A percentile compares a stretch with the other conserved stretches of the same genome.
phyloP scores from a whole-genome alignment of 1,284 basidiomycete species.

The Rhizopogon parksii region DNA sequence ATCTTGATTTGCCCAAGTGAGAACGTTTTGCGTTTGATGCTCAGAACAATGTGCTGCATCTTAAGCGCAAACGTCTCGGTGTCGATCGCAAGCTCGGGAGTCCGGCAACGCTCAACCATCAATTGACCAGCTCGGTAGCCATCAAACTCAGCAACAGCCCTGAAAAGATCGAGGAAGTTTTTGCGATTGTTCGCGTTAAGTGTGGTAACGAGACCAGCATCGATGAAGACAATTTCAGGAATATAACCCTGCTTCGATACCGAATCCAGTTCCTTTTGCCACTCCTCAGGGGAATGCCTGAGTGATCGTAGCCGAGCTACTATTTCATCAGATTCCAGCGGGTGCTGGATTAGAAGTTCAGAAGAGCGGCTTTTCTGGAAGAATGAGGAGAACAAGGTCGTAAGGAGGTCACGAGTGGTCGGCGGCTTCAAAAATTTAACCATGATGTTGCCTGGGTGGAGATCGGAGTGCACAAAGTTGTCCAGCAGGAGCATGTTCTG shows the following conservation, averaged over 20 bases:
- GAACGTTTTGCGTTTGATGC: conserved; percentile 95
- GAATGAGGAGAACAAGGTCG: conserved; percentile 44
- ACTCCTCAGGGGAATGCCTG: conserved; percentile 52
- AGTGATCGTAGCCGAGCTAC: conserved; percentile 63
- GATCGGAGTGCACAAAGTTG: conserved; percentile 96
- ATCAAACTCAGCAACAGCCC: conserved; percentile 93
- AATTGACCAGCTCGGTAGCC: conserved; percentile 91
- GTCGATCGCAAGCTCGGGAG: conserved; percentile 86
- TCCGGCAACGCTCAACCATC: conserved; percentile 95
- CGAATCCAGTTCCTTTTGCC: conserved; percentile 64
- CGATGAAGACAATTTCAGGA: conserved; percentile 94
- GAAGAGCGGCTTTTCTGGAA: conserved; percentile 27
- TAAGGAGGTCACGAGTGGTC: conserved; percentile 52
- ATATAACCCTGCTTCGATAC: conserved; percentile 75
- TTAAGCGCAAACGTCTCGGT: conserved; percentile 93
- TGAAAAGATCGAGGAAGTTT: conserved; percentile 97
- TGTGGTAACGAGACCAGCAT: conserved; percentile 90
- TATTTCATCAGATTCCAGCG: conserved; percentile 53
- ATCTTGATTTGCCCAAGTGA: conserved; percentile 94
- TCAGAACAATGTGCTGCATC: conserved; percentile 93
- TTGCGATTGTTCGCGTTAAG: conserved; percentile 75
- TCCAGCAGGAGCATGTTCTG: conserved; percentile 97
- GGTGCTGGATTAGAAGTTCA: conserved; percentile 31
- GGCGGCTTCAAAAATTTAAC: conserved; percentile 88
- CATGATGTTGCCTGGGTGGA: conserved; percentile 96